Evolutionary conservation across 78 protist genomes (phyloP).

Genomic region (Salpingoeca rosetta): DNA sequence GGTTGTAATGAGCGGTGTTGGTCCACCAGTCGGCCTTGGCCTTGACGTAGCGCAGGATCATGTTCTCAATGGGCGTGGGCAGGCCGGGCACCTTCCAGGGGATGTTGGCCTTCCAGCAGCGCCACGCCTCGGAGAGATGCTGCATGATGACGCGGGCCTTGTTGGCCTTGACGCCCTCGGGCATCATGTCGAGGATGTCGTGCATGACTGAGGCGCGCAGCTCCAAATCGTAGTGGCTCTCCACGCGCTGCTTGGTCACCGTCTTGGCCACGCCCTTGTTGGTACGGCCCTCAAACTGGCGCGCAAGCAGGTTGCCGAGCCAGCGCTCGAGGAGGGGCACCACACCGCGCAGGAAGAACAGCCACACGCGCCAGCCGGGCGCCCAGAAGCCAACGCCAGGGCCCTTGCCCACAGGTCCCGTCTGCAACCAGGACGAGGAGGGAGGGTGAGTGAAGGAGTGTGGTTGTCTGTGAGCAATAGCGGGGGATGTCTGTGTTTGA

Average conservation of each 20-base stretch:
- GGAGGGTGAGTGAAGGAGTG: no score
- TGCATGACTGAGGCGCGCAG: slow-evolving; percentile 96
- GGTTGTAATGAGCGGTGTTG: slow-evolving; percentile 91
- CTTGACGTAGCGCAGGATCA: slow-evolving; percentile 97
- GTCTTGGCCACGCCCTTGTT: slow-evolving; percentile 88
- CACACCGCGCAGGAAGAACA: slow-evolving; percentile 98
- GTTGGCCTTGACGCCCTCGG: slow-evolving; percentile 92
- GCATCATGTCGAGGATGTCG: slow-evolving; percentile 99
- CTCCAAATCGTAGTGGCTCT: slow-evolving; percentile 94
- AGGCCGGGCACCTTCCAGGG: slow-evolving; percentile 99
- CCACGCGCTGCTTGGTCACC: slow-evolving; percentile 98
- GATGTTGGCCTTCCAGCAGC: slow-evolving; percentile 98
- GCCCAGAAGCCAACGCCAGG: slow-evolving; percentile 99
- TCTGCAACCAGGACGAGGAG: slow-evolving; percentile 53
- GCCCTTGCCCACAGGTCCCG: slow-evolving; percentile 98
- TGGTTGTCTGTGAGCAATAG: background rate
- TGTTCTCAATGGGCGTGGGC: slow-evolving; percentile 93
- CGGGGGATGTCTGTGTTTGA: no score
- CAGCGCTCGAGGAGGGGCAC: slow-evolving; percentile 98
- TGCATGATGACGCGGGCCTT: slow-evolving; percentile 88
- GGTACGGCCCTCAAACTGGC: slow-evolving; percentile 98
- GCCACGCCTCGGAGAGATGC: slow-evolving; percentile 96
- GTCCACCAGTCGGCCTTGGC: slow-evolving; percentile 99
- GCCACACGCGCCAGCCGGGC: slow-evolving; percentile 99
- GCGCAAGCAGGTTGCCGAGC: slow-evolving; percentile 97